Conservation (phyloP, 2,329 filamentous ascomycete species). For the Trichothecium roseum region DNA sequence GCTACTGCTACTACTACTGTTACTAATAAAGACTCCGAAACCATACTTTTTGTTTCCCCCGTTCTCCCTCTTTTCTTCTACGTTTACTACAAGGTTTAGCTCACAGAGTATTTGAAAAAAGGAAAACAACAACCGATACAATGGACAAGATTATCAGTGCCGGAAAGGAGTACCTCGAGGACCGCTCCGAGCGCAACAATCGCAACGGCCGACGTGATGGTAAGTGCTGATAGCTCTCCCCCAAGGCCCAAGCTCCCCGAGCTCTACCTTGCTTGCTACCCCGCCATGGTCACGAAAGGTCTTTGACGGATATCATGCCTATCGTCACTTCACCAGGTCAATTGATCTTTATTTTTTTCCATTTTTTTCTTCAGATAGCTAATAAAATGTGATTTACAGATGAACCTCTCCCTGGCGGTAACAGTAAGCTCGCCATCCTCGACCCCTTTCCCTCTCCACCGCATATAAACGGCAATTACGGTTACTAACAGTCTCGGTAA, state of each 20-base stretch:
- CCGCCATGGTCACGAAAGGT: too few species aligned
- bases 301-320: too few species aligned
- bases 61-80: too few species aligned
- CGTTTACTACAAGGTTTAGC: too few species aligned
- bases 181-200: constrained; percentile 16
- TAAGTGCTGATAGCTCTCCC: neutral
- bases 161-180: constrained; percentile 25
- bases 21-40: too few species aligned
- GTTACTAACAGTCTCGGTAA: neutral
- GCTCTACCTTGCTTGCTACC: too few species aligned
- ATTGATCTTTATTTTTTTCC: too few species aligned
- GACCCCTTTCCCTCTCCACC: neutral
- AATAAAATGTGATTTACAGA: neutral
- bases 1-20: too few species aligned
- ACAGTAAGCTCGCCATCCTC: constrained; percentile 15
- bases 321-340: too few species aligned
- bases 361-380: neutral
- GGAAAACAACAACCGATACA: constrained; percentile 5
- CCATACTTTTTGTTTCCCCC: too few species aligned
- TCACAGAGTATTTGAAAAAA: constrained; percentile 1
- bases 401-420: constrained; percentile 9
- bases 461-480: neutral
- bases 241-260: neutral
- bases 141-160: constrained; percentile 29
- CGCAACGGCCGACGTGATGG: constrained; percentile 7